Conservation (phyloP, 2,329 filamentous ascomycete species). For the Colletotrichum sp. region DNA sequence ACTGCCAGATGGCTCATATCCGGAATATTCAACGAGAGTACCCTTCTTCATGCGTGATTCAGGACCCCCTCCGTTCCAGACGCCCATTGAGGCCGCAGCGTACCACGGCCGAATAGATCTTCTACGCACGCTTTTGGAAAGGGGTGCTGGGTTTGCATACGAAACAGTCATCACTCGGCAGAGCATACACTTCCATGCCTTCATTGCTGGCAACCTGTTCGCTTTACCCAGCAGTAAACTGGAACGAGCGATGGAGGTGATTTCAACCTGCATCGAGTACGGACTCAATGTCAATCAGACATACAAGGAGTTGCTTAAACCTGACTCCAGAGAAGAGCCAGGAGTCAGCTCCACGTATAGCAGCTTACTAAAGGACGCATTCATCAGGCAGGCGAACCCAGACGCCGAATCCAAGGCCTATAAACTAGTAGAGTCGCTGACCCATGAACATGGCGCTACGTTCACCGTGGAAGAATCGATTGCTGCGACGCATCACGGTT, state of each 20-base stretch:
- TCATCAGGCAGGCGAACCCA: not conserved
- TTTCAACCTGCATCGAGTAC: not conserved
- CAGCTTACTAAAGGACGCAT: not conserved
- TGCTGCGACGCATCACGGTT: not conserved
- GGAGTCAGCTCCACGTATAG: not conserved
- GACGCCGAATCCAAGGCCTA: not conserved
- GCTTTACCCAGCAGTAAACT: not conserved
- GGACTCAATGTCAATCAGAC: not conserved
- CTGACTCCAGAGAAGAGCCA: too few species aligned
- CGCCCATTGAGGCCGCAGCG: not conserved
- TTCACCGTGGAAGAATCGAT: not conserved
- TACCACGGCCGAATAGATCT: not conserved
- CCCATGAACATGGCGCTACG: not conserved
- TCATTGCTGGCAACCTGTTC: not conserved
- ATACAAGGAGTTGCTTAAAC: not conserved
- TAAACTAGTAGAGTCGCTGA: not conserved
- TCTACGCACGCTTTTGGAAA: not conserved
- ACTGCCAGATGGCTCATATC: not conserved
- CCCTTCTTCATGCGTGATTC: not conserved
- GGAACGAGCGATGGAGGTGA: not conserved
- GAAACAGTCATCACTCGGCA: not conserved
- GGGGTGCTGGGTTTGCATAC: not conserved
- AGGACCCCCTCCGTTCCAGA: not conserved
- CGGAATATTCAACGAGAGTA: not conserved
- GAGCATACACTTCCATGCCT: not conserved